Evolutionary conservation across 306 rosid genomes (phyloP).

Genomic region (Cucurbita maxima): DNA sequence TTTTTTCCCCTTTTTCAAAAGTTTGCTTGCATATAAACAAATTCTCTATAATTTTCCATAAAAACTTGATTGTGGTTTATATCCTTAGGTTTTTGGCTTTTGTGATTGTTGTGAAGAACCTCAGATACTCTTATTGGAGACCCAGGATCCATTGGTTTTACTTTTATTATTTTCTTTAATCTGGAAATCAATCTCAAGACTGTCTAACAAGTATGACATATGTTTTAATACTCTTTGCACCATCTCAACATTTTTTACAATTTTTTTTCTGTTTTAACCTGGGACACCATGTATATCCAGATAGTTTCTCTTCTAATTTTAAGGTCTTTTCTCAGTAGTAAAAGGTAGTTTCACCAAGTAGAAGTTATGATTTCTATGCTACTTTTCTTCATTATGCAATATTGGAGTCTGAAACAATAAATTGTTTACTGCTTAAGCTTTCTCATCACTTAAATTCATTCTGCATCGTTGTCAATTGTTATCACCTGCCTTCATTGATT

Average conservation of each 20-base stretch:
- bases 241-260: neutral
- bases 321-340: neutral
- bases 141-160: neutral
- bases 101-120: neutral
- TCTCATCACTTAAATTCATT: neutral
- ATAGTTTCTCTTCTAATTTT: neutral
- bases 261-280: neutral
- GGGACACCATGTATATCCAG: neutral
- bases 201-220: neutral
- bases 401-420: neutral
- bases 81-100: neutral
- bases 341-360: neutral
- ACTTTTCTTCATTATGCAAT: slow-evolving; percentile 1
- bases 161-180: neutral
- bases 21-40: neutral
- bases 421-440: neutral
- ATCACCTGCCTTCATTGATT: neutral
- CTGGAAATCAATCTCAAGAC: neutral
- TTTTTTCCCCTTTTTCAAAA: neutral
- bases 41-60: neutral
- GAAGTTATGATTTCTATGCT: neutral
- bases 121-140: neutral
- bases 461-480: neutral
- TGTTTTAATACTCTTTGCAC: neutral
- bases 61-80: neutral